phyloP scores from a whole-genome alignment of 176 grass and related monocot species.

The Puya raimondii region DNA sequence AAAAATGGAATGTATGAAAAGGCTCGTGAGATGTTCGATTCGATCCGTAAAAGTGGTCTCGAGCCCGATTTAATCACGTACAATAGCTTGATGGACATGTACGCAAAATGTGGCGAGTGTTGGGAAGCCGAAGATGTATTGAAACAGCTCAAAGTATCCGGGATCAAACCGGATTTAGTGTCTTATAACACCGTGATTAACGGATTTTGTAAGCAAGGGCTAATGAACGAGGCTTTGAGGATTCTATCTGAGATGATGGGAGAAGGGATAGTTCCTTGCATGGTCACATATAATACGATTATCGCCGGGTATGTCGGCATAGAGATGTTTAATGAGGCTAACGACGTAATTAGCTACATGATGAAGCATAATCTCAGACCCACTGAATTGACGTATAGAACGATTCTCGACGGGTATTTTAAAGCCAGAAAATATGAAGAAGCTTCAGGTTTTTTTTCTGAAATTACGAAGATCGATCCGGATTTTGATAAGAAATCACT shows the following conservation, averaged over 20 bases:
- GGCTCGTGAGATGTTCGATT: constrained; percentile 41
- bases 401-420: constrained; percentile 60
- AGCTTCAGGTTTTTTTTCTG: constrained; percentile 42
- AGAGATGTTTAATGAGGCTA: constrained; percentile 67
- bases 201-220: constrained; percentile 85
- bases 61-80: constrained; percentile 69
- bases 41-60: constrained; percentile 46
- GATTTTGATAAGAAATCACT: constrained; percentile 27
- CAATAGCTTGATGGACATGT: constrained; percentile 93
- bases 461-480: constrained; percentile 35
- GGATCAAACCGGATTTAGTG: constrained; percentile 61
- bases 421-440: constrained; percentile 52
- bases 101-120: constrained; percentile 60
- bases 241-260: constrained; percentile 67
- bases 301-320: constrained; percentile 51
- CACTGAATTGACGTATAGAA: constrained; percentile 63
- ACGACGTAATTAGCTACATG: constrained; percentile 80
- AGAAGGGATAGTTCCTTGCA: constrained; percentile 50
- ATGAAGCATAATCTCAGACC: constrained; percentile 61
- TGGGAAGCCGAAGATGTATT: constrained; percentile 76
- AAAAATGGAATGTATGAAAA: constrained; percentile 59
- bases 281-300: constrained; percentile 71
- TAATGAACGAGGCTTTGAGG: constrained; percentile 74
- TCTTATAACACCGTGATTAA: constrained; percentile 95
- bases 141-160: constrained; percentile 43